Percentiles rank a stretch among this genome's conserved stretches.
Evolutionary conservation across 2,329 filamentous ascomycete species (phyloP).

Genomic region (Rhynchosporium graminicola): DNA sequence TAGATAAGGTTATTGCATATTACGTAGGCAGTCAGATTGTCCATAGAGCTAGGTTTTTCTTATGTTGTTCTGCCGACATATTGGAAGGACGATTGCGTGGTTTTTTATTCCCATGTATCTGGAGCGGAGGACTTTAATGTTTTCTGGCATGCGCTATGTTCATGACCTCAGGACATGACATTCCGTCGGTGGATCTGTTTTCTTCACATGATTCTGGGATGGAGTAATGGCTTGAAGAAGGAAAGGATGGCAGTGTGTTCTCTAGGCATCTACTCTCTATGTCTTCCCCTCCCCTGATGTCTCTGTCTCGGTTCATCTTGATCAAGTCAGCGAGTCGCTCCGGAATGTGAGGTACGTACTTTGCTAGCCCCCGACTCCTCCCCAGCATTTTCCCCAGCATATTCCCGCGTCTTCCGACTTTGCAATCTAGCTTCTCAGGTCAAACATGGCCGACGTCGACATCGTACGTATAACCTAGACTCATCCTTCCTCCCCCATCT

Average conservation of each 20-base stretch:
- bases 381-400: slow-evolving; percentile 1
- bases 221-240: background rate
- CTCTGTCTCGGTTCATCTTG: slow-evolving; percentile 27
- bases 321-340: slow-evolving; percentile 19
- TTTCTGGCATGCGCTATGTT: slow-evolving; percentile 18
- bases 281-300: slow-evolving; percentile 7
- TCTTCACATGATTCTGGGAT: slow-evolving; percentile 12
- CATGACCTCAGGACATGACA: slow-evolving; percentile 12
- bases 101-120: slow-evolving; percentile 6
- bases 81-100: slow-evolving; percentile 17
- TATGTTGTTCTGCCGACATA: slow-evolving; percentile 22
- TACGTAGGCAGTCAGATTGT: slow-evolving; percentile 32
- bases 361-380: slow-evolving; percentile 19
- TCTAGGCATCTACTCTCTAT: slow-evolving; percentile 36
- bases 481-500: background rate
- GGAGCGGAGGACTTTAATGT: slow-evolving; percentile 9
- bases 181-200: slow-evolving; percentile 9
- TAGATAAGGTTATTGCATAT: slow-evolving; percentile 35
- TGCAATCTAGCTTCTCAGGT: background rate
- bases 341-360: slow-evolving; percentile 36
- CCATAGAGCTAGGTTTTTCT: slow-evolving; percentile 27
- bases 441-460: background rate
- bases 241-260: slow-evolving; percentile 19
- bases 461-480: slow-evolving; percentile 27
- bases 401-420: background rate